Base-by-base conservation (phyloP, 306 rosid species). In the Lupinus albus region DNA sequence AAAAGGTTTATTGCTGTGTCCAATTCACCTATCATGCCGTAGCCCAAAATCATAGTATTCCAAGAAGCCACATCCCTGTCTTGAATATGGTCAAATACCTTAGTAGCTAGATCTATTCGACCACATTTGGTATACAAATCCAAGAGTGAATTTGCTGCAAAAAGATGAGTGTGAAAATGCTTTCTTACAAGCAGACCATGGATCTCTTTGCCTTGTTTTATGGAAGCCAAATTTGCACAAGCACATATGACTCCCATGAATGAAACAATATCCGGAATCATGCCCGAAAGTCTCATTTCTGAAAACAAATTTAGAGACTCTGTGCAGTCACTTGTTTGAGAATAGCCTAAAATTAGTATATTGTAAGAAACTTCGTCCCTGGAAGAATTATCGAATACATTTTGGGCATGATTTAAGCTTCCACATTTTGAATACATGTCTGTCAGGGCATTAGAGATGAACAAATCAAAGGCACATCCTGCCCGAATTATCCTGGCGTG, bases 31-130 rank as follows among this genome's bases (percentile, higher is more conserved):
- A 80, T 73, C 95, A 89, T 89, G 77, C 95, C 98, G 42, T 84
- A 84, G 10, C 96, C 98, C 68, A 89, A 84, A 78, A 92, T 92
- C 96, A 92, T 92, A 13, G 95, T 87, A 86, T 92, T 92, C 98
- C 98, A 92, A 32, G 98, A 89, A 20, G 91, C 89, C 39, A 77
- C 89, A 72, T 92, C 93, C 78, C 78, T 89, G 74, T 58, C 50
- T 54, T 79, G 69, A 44, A 92, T 87, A 64, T 20, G 73, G 30
- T 85, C 76, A 49, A 92, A 92, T 79, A 92, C 81, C 78, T 81
- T 87, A 32, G 79, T 64, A 36, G 95, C 95, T 0, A 85, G 76
- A 58, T 86, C 91, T 38, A 89, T 89, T 76, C 81, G 85, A 46
- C 95, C 95, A 9, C 95, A 89, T 86, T 89, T 92, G 38, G 89